Percentiles rank a stretch among this genome's conserved stretches.
phyloP scores from a whole-genome alignment of 805 yeast genomes.

The Starmerella davenportii region DNA sequence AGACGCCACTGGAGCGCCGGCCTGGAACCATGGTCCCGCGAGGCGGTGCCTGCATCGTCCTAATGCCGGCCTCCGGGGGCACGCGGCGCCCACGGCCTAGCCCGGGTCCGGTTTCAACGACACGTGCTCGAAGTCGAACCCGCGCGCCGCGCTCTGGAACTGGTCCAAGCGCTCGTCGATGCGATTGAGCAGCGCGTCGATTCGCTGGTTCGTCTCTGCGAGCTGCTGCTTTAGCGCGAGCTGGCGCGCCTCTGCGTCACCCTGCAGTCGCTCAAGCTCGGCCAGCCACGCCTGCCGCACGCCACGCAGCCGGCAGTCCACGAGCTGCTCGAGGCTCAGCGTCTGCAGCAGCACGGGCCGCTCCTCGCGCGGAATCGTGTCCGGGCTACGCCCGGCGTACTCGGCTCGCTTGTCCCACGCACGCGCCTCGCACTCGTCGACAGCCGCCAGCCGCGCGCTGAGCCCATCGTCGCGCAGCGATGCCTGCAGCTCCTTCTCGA shows the following conservation, averaged over 20 bases:
- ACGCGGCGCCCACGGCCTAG: not conserved
- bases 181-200: not conserved
- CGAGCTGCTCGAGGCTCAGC: slow-evolving; percentile 3
- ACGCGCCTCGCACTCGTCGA: not conserved
- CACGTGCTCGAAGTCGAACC: not conserved
- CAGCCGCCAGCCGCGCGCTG: not conserved
- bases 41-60: no score
- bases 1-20: no score
- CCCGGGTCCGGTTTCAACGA: not conserved
- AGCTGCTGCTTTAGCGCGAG: not conserved
- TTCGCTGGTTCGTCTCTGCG: not conserved
- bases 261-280: not conserved
- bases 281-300: slow-evolving; percentile 6
- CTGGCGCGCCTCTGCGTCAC: not conserved
- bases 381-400: not conserved
- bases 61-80: no score
- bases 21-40: no score
- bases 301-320: slow-evolving; percentile 5
- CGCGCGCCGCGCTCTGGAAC: not conserved
- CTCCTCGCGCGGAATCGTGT: slow-evolving; percentile 1
- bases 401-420: not conserved
- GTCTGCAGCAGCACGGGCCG: slow-evolving; percentile 4
- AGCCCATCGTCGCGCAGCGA: not conserved
- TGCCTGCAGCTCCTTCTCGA: not conserved
- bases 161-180: not conserved